These are phyloP conservation scores for Scutellaria barbata DNA, from an alignment of 257 asterid species.

Conservation along the genomic window DNA sequence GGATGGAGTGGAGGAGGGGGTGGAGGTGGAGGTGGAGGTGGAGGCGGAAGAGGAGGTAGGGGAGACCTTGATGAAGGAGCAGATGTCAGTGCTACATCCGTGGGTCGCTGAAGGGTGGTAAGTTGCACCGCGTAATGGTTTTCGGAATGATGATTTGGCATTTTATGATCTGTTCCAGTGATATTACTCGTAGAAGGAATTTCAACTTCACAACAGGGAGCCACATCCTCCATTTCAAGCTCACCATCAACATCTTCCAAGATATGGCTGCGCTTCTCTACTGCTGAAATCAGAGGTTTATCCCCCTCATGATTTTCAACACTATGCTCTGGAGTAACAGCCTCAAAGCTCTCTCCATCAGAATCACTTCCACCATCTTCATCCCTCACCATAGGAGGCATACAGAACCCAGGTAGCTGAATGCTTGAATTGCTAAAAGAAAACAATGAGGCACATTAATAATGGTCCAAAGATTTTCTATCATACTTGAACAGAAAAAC, in stretches of 20 bases:
- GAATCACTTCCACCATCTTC: conserved; percentile 75
- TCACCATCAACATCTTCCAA: conserved; percentile 94
- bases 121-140: conserved; percentile 36
- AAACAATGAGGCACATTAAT: conserved; percentile 31
- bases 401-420: conserved; percentile 79
- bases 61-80: conserved; percentile 60
- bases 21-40: conserved; percentile 38
- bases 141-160: conserved; percentile 43
- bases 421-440: conserved; percentile 83
- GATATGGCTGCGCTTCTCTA: conserved; percentile 75
- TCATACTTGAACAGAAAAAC: conserved; percentile 11
- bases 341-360: conserved; percentile 90
- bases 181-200: conserved; percentile 47
- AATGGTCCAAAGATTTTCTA: conserved; percentile 16
- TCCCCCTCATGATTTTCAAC: conserved; percentile 53
- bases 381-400: conserved; percentile 84
- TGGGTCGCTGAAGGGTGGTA: conserved; percentile 34
- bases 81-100: conserved; percentile 50
- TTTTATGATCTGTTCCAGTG: conserved; percentile 39
- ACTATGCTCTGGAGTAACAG: conserved; percentile 86
- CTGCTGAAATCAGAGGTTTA: conserved; percentile 35
- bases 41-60: conserved; percentile 31
- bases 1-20: conserved; percentile 42
- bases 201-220: conserved; percentile 64
- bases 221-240: conserved; percentile 97